Evolutionary conservation across 352 stramenopile species (phyloP).

Genomic region (Globisporangium cystogenes): DNA sequence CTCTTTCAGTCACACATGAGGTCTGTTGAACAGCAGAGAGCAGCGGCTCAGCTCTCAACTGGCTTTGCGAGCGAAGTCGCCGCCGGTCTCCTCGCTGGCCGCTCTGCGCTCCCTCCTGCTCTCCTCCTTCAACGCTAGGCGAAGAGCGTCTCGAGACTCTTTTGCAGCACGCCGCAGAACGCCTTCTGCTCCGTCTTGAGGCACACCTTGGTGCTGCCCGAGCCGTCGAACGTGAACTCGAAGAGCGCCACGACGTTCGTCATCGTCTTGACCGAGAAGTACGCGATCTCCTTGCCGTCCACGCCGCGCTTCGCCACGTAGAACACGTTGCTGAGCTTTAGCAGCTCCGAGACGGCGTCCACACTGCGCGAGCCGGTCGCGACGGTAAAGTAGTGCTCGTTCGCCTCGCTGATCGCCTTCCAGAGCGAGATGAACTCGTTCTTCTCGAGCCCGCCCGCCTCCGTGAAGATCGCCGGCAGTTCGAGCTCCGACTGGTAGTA

Average conservation of each 20-base stretch:
- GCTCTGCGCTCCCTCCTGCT: neutral
- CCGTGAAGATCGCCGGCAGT: conserved; percentile 86
- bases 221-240: conserved; percentile 94
- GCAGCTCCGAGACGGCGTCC: conserved; percentile 83
- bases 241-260: conserved; percentile 91
- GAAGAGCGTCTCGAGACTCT: conserved; percentile 80
- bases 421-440: conserved; percentile 93
- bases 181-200: conserved; percentile 92
- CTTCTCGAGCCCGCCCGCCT: conserved; percentile 87
- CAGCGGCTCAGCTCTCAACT: neutral
- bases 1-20: neutral
- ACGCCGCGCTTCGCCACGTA: conserved; percentile 93
- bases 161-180: conserved; percentile 87
- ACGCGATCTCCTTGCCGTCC: conserved; percentile 94
- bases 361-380: conserved; percentile 52
- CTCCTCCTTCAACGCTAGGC: conserved; percentile 15
- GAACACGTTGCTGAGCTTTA: conserved; percentile 91
- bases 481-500: conserved; percentile 95
- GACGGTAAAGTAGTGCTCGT: conserved; percentile 93
- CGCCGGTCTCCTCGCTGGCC: neutral
- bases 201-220: conserved; percentile 90
- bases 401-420: conserved; percentile 94
- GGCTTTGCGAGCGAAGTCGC: no score
- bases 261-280: conserved; percentile 94
- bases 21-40: neutral